These are phyloP conservation scores for Astragalus glycyphyllos DNA, from an alignment of 306 rosid species.

Conservation along the genomic window DNA sequence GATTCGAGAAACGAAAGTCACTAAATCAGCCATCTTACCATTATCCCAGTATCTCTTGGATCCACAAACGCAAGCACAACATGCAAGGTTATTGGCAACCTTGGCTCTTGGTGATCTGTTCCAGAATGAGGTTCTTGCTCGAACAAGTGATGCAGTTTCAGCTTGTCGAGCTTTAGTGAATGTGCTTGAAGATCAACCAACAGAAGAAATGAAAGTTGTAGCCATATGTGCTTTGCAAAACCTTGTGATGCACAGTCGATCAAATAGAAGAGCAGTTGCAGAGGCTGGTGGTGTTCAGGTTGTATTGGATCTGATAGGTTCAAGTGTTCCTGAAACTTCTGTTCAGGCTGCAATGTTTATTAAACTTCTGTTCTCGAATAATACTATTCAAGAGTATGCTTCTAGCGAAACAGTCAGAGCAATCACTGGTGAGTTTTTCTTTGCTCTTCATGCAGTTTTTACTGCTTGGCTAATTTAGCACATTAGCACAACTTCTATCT, in stretches of 20 bases:
- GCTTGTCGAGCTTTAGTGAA: slow-evolving; percentile 98
- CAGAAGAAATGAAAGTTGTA: slow-evolving; percentile 99
- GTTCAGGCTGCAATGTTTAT: slow-evolving; percentile 97
- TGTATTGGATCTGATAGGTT: slow-evolving; percentile 93
- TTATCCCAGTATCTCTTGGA: slow-evolving; percentile 97
- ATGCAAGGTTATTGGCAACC: slow-evolving; percentile 93
- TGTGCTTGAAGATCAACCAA: slow-evolving; percentile 98
- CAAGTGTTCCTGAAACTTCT: slow-evolving; percentile 93
- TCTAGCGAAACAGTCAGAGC: slow-evolving; percentile 98
- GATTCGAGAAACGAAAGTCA: slow-evolving; percentile 93
- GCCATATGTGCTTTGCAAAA: slow-evolving; percentile 98
- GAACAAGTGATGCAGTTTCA: slow-evolving; percentile 92
- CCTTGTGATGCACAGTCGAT: slow-evolving; percentile 96
- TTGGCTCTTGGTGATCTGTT: slow-evolving; percentile 97
- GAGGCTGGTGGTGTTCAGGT: slow-evolving; percentile 99
- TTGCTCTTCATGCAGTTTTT: slow-evolving; percentile 38
- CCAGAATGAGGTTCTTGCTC: slow-evolving; percentile 95
- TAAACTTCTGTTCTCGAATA: slow-evolving; percentile 94
- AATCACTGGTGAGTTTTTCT: slow-evolving; percentile 78
- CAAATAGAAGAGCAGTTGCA: slow-evolving; percentile 97
- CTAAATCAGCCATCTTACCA: slow-evolving; percentile 86
- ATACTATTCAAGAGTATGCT: slow-evolving; percentile 98
- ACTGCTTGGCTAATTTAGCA: background rate
- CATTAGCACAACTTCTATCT: background rate
- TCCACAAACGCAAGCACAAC: slow-evolving; percentile 99